Evolutionary conservation across 225 moss, liverwort and hornwort species (phyloP).

Genomic region (Sphagnum contortum): DNA sequence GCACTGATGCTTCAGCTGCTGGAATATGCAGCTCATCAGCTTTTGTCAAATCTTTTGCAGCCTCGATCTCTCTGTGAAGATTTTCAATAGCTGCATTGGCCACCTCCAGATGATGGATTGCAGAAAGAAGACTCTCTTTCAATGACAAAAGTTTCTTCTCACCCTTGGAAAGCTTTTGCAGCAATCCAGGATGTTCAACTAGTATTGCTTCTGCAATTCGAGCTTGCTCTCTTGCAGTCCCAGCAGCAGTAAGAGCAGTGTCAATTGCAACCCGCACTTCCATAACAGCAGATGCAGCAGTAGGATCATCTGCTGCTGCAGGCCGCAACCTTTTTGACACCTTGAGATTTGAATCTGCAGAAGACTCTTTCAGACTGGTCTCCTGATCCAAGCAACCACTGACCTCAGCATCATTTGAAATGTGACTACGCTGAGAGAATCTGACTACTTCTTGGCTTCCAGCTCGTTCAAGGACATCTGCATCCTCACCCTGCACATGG

Average conservation of each 20-base stretch:
- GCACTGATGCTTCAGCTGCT: conserved; percentile 41
- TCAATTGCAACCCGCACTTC: conserved; percentile 49
- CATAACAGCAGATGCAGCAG: conserved; percentile 35
- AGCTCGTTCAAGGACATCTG: not conserved
- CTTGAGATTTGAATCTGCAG: conserved; percentile 44
- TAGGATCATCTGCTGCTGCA: conserved; percentile 35
- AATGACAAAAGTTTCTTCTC: conserved; percentile 37
- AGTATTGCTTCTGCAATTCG: conserved; percentile 41
- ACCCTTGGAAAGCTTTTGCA: conserved; percentile 46
- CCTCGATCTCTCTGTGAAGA: conserved; percentile 43
- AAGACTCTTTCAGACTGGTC: conserved; percentile 43
- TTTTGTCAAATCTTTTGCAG: conserved; percentile 25
- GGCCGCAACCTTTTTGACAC: conserved; percentile 41
- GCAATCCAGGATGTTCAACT: conserved; percentile 31
- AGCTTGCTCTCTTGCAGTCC: conserved; percentile 49
- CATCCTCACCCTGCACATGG: conserved; percentile 26
- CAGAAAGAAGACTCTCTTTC: conserved; percentile 39
- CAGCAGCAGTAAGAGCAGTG: conserved; percentile 45
- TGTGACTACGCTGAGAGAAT: conserved; percentile 1
- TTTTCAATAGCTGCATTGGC: conserved; percentile 35
- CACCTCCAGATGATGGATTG: conserved; percentile 28
- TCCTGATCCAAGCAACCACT: conserved; percentile 54
- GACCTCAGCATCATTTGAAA: conserved; percentile 37
- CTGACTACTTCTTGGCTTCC: conserved; percentile 1
- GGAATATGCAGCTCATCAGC: conserved; percentile 36